Evolutionary conservation across 2,329 filamentous ascomycete genomes (phyloP).

Genomic region (Colletotrichum sidae): DNA sequence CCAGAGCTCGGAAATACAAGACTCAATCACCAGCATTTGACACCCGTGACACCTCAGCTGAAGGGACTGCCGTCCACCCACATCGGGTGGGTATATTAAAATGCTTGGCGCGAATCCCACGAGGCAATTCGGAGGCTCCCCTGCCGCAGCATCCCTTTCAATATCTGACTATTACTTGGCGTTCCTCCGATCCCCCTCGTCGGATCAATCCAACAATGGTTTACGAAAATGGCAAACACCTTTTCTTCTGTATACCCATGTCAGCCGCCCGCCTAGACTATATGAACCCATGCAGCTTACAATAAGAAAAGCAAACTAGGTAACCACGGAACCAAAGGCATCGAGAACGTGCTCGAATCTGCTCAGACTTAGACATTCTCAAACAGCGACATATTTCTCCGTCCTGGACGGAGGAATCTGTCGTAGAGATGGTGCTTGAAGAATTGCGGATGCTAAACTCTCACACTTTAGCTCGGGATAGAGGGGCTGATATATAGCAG

Average conservation of each 20-base stretch:
- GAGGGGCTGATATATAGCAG: too few relatives aligned
- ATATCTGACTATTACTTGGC: neutral
- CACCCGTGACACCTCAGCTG: too few relatives aligned
- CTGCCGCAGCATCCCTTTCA: slow-evolving; percentile 16
- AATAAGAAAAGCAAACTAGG: slow-evolving; percentile 13
- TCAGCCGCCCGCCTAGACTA: neutral
- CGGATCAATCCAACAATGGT: neutral
- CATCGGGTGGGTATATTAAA: slow-evolving; percentile 6
- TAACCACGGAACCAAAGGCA: neutral
- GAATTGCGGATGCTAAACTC: too few relatives aligned
- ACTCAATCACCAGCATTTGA: too few relatives aligned
- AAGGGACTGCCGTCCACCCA: too few relatives aligned
- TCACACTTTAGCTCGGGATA: too few relatives aligned
- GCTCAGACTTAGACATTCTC: neutral
- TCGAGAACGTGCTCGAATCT: slow-evolving; percentile 18
- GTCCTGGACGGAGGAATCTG: too few relatives aligned
- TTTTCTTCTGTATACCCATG: neutral
- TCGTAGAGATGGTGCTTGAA: too few relatives aligned
- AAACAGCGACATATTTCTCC: neutral
- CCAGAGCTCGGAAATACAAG: too few relatives aligned
- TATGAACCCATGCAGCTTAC: neutral
- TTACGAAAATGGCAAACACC: neutral
- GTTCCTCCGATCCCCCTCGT: neutral
- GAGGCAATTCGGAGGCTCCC: slow-evolving; percentile 26
- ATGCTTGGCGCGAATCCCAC: slow-evolving; percentile 25